Evolutionary conservation across 495 filamentous ascomycete species (phyloP), one percentile per base, ranked within the genome.

Genomic region (Aspergillus ellipticus): DNA sequence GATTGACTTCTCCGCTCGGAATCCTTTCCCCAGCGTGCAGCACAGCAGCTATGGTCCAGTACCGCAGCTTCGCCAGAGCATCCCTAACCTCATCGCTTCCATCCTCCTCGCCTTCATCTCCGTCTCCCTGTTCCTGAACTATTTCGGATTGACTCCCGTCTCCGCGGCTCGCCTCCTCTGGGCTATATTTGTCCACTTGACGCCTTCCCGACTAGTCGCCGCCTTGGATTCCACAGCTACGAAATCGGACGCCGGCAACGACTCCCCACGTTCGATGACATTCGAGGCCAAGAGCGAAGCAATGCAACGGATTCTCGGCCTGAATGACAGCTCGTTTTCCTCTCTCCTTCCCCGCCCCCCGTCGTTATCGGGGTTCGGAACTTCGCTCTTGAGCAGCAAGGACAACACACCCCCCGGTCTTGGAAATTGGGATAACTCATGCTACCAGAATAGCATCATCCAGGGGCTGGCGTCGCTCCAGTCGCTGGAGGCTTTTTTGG

Each of bases 361-460:
- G 42, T 68, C 71, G 7, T 51, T 81, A 11, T 65, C 81, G 48
- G 69, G 69, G 3, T 49, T 82, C 29, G 71, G 76, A 33, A 71
- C 58, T 42, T 68, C 75, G 0, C 58, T 77, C 6, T 66, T 79
- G 16, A 70, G 75, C 35, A 64, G 49, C 42, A 70, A 65, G 19
- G 70, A 73, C 15, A 68, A 68, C 31, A 59, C 69, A 24, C 90
- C 90, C 2, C 81, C 90, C 4, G 94, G 95, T 0, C 69, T 97
- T 28, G 89, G 89, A 16, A 99, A 99, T 65, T 87, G 83, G 75
- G 86, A 96, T 69, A 96, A 96, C 64, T 96, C 90, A 1, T 99
- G 95, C 70, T 99, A 94, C 66, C 93, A 97, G 74, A 99, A 99
- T 66, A 96, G 92, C 57, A 88, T 97, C 17, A 84, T 97, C 20